Percentiles rank a stretch among this genome's conserved stretches.
phyloP scores from a whole-genome alignment of 768 basidiomycete species.

The Gloeostereum incarnatum region DNA sequence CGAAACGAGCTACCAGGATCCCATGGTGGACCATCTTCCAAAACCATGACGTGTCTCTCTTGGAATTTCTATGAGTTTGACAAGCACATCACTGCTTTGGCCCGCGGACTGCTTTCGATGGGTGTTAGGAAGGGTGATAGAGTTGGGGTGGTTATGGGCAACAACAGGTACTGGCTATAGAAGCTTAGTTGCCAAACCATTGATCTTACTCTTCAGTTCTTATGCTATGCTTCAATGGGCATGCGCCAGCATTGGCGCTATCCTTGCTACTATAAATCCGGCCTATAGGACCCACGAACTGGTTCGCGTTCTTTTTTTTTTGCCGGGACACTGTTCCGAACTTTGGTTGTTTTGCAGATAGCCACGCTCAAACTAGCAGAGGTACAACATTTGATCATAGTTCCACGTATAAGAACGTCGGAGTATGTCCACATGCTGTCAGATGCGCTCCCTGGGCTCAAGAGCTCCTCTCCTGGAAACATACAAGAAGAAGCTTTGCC shows the following conservation, averaged over 20 bases:
- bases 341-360: slow-evolving; percentile 15
- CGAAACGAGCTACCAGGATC: slow-evolving; percentile 44
- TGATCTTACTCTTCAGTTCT: slow-evolving; percentile 30
- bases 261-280: slow-evolving; percentile 77
- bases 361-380: slow-evolving; percentile 53
- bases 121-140: slow-evolving; percentile 71
- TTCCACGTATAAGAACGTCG: slow-evolving; percentile 60
- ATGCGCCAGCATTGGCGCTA: slow-evolving; percentile 76
- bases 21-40: slow-evolving; percentile 52
- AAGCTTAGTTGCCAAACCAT: not conserved
- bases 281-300: slow-evolving; percentile 68
- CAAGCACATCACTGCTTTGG: slow-evolving; percentile 52
- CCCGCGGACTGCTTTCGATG: slow-evolving; percentile 58
- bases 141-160: slow-evolving; percentile 78
- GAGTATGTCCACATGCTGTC: slow-evolving; percentile 53
- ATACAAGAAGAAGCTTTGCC: slow-evolving; percentile 55
- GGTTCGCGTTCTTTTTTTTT: slow-evolving; percentile 28
- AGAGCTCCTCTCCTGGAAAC: slow-evolving; percentile 35
- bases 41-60: slow-evolving; percentile 44
- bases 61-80: slow-evolving; percentile 74
- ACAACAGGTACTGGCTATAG: slow-evolving; percentile 50
- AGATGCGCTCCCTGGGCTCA: slow-evolving; percentile 47
- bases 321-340: not conserved
- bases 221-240: slow-evolving; percentile 85
- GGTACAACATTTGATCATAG: slow-evolving; percentile 62